Base-by-base conservation (phyloP, 805 yeast genomes). In the Saturnispora serradocipensis region DNA sequence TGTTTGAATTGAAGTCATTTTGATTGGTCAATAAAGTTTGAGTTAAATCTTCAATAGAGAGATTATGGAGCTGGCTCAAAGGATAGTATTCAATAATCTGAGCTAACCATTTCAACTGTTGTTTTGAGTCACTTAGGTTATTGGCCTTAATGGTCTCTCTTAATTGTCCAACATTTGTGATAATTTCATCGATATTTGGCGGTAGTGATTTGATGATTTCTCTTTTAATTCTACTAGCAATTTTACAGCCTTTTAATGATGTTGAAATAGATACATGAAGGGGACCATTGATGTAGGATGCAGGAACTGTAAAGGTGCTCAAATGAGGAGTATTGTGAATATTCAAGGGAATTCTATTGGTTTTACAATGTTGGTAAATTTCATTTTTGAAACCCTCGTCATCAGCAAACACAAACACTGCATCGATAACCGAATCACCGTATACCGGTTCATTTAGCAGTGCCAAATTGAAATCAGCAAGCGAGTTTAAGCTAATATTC, bases 11-110 rank as follows among this genome's bases (percentile, higher is more conserved):
- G 6, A 38, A 5, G 15, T 44, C 38, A 1, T 35, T n/a, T 1
- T 78, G 65, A 45, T 48, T 50, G 24, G 30, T 20, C 18, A 16
- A 18, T 15, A 49, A 13, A 3, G 51, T 35, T 7, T 49, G 32
- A 11, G 42, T n/a, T 49, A 86, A 71, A 56, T 83, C 85, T 15
- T 77, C 78, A 16, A 86, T 65, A 1, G 83, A 75, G 1, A 90
- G 61, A 2, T 72, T 71, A 1, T 84, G 82, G 39, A 90, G 72
- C 59, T 78, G 75, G 7, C 72, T 69, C 43, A 90, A 71, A 3
- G 98, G 98, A 61, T 80, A 90, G 65, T 91, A 90, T 60, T 90
- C 97, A 48, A 91, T 91, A 49, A 89, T 78, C 62, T 90, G 97
- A 2, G 89, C 78, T 50, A 90, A 69, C 95, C 96, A 91, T 60